phyloP scores from a whole-genome alignment of 2,329 filamentous ascomycete genomes.

The Pseudocercospora ulei region DNA sequence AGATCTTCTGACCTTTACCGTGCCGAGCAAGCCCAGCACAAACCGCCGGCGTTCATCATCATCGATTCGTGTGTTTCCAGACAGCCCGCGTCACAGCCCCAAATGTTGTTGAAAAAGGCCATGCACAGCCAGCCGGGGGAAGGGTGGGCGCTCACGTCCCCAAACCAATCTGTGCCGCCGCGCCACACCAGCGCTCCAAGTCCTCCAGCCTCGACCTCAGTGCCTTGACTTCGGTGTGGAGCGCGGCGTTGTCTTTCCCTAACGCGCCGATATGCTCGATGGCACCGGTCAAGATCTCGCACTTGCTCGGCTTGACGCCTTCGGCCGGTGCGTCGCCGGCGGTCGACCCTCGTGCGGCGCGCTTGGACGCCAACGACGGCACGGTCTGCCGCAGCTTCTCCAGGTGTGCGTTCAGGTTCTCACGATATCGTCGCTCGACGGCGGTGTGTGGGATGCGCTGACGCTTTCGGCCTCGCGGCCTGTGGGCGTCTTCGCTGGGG shows the following conservation, averaged over 20 bases:
- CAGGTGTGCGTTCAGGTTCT: slow-evolving; percentile 34
- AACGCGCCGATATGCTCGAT: slow-evolving; percentile 32
- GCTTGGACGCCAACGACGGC: slow-evolving; percentile 27
- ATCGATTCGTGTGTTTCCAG: no score
- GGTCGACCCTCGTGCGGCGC: slow-evolving; percentile 17
- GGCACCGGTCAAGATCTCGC: slow-evolving; percentile 32
- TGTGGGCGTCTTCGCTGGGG: slow-evolving; percentile 16
- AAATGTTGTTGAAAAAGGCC: no score
- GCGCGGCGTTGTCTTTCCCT: slow-evolving; percentile 25
- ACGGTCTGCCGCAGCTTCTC: slow-evolving; percentile 32
- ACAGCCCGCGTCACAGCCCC: background rate
- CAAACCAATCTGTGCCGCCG: slow-evolving; percentile 7
- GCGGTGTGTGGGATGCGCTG: slow-evolving; percentile 35
- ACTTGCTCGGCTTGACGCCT: slow-evolving; percentile 34
- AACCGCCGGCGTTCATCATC: no score
- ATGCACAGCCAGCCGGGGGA: no score
- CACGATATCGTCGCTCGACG: slow-evolving; percentile 33
- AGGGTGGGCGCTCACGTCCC: slow-evolving; percentile 15
- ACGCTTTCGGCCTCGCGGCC: slow-evolving; percentile 28
- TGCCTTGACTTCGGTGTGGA: slow-evolving; percentile 27
- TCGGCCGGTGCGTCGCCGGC: slow-evolving; percentile 20
- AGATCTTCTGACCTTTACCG: no score
- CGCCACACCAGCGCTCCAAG: slow-evolving; percentile 26
- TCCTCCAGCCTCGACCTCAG: slow-evolving; percentile 28
- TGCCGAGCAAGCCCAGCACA: no score